These are phyloP conservation scores for Raffaelea ambrosiae DNA, from an alignment of 2,329 filamentous ascomycete species.

Conservation along the genomic window DNA sequence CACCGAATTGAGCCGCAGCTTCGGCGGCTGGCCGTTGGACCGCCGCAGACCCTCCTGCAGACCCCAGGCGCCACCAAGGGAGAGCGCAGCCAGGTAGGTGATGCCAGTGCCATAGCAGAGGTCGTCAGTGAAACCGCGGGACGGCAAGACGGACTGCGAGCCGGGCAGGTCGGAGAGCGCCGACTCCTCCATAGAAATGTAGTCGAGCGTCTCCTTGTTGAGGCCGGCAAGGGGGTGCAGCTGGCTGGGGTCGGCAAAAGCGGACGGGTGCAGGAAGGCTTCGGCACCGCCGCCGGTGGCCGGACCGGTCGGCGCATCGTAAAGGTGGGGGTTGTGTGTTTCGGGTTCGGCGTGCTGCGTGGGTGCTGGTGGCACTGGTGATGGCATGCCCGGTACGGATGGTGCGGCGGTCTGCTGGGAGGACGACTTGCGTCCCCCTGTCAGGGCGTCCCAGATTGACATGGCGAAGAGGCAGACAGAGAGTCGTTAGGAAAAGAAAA, in stretches of 20 bases:
- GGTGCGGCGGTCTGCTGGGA: slow-evolving; percentile 13
- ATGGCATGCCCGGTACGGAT: slow-evolving; percentile 27
- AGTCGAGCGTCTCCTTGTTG: slow-evolving; percentile 88
- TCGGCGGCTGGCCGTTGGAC: slow-evolving; percentile 70
- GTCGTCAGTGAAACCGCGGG: slow-evolving; percentile 95
- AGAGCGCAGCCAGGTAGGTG: slow-evolving; percentile 82
- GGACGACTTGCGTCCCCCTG: slow-evolving; percentile 42
- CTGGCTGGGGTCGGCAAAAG: slow-evolving; percentile 76
- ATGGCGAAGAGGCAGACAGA: slow-evolving; percentile 24
- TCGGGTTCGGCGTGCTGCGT: slow-evolving; percentile 42
- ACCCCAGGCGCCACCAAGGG: slow-evolving; percentile 84
- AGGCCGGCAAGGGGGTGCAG: slow-evolving; percentile 91
- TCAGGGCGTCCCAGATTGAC: slow-evolving; percentile 53
- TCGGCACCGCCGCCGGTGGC: slow-evolving; percentile 65
- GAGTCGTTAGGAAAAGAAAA: background rate
- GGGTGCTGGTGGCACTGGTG: slow-evolving; percentile 18
- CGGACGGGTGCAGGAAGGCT: slow-evolving; percentile 70
- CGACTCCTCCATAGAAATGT: slow-evolving; percentile 88
- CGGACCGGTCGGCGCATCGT: slow-evolving; percentile 39
- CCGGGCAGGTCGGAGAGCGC: slow-evolving; percentile 79
- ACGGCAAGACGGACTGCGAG: slow-evolving; percentile 79
- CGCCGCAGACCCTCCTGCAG: slow-evolving; percentile 80
- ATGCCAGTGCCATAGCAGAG: slow-evolving; percentile 95
- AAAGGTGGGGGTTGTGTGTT: slow-evolving; percentile 38
- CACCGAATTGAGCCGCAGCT: slow-evolving; percentile 86